Conservation (phyloP, 2,329 filamentous ascomycete genomes). For the Nemania sp. region DNA sequence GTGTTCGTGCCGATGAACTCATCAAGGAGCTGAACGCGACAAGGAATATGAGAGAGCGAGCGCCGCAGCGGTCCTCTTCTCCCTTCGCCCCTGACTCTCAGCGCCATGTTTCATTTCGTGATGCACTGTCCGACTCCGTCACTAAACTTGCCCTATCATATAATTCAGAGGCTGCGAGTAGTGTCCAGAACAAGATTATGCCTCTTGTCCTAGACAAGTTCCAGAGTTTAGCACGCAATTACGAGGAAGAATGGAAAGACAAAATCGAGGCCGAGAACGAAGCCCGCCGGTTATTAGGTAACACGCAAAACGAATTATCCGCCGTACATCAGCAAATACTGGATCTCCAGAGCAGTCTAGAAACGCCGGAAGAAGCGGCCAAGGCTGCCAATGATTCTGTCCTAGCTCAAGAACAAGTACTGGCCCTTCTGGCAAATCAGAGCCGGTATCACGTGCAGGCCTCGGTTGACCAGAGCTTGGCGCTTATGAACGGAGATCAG, state of each 20-base stretch:
- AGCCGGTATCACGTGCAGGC: constrained; percentile 57
- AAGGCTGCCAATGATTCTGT: constrained; percentile 57
- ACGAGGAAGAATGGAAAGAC: constrained; percentile 75
- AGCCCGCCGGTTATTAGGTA: constrained; percentile 65
- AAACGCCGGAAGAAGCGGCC: constrained; percentile 57
- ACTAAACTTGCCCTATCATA: constrained; percentile 50
- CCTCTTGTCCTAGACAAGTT: constrained; percentile 73
- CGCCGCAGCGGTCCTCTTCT: constrained; percentile 75
- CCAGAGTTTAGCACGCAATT: constrained; percentile 68
- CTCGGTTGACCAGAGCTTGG: constrained; percentile 55
- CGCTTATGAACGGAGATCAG: constrained; percentile 53
- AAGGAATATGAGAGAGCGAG: constrained; percentile 63
- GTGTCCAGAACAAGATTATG: constrained; percentile 69
- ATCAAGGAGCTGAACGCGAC: constrained; percentile 75
- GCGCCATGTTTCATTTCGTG: constrained; percentile 57
- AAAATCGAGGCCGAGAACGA: constrained; percentile 72
- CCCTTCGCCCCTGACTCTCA: constrained; percentile 67
- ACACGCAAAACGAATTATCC: constrained; percentile 69
- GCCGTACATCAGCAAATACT: constrained; percentile 61
- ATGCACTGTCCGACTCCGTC: constrained; percentile 50
- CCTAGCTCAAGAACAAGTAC: constrained; percentile 51
- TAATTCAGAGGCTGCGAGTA: constrained; percentile 67
- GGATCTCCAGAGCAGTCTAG: constrained; percentile 58
- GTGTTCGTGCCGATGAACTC: constrained; percentile 81
- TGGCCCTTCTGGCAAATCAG: constrained; percentile 55